phyloP scores from a whole-genome alignment of 345 rosid genomes.

The Boechera stricta region DNA sequence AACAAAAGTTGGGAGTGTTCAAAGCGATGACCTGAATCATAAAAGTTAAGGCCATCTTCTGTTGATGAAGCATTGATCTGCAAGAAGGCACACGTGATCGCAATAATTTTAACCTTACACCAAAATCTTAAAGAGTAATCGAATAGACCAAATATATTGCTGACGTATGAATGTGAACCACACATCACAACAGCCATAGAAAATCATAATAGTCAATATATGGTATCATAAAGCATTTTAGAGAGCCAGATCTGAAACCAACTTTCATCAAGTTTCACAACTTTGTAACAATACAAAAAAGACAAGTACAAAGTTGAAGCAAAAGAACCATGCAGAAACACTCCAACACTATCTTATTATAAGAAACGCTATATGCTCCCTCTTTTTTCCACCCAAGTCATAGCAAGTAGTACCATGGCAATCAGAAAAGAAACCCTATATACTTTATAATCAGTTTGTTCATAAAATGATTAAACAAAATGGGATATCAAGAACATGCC shows the following conservation, averaged over 20 bases:
- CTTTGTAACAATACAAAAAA: slow-evolving; percentile 9
- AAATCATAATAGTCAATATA: slow-evolving; percentile 19
- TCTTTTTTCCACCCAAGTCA: slow-evolving; percentile 28
- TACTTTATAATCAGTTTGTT: slow-evolving; percentile 6
- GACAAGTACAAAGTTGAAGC: slow-evolving; percentile 13
- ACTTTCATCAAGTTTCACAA: slow-evolving; percentile 33
- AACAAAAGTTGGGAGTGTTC: slow-evolving; percentile 89
- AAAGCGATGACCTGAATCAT: slow-evolving; percentile 94
- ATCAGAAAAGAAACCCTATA: slow-evolving; percentile 29
- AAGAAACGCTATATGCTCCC: slow-evolving; percentile 21
- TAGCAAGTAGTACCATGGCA: slow-evolving; percentile 16
- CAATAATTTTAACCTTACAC: slow-evolving; percentile 12
- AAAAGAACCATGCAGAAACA: slow-evolving; percentile 23
- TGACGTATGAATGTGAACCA: slow-evolving; percentile 16
- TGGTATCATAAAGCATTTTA: slow-evolving; percentile 10
- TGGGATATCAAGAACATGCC: slow-evolving; percentile 34
- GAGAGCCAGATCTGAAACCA: not conserved
- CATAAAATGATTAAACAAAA: slow-evolving; percentile 9
- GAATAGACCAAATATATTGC: slow-evolving; percentile 1
- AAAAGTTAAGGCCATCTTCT: slow-evolving; percentile 88
- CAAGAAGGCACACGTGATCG: slow-evolving; percentile 36
- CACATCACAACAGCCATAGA: slow-evolving; percentile 27
- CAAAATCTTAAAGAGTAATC: slow-evolving; percentile 17
- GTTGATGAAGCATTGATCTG: slow-evolving; percentile 98
- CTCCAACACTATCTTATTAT: slow-evolving; percentile 11